Conservation (phyloP, 345 rosid genomes). For the Eutrema yunnanense region DNA sequence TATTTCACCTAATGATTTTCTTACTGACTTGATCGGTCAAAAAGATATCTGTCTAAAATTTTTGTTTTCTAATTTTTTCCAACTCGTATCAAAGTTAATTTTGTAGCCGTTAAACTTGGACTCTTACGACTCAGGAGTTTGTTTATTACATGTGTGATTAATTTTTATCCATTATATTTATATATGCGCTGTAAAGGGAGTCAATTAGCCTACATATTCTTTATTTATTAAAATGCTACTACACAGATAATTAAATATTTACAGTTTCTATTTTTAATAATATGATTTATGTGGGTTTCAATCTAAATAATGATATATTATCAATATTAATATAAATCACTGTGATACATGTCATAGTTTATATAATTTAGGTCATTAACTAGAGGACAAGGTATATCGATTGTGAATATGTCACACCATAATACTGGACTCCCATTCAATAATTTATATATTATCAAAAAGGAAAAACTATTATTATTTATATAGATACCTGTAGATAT, state of each 20-base stretch:
- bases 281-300: neutral
- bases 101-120: constrained; percentile 10
- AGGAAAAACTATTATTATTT: neutral
- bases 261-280: neutral
- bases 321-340: neutral
- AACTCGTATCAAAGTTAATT: neutral
- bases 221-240: neutral
- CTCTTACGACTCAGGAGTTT: neutral
- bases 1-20: constrained; percentile 4
- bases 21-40: neutral
- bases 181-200: neutral
- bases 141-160: neutral
- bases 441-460: neutral
- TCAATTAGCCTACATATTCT: neutral
- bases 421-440: neutral
- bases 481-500: neutral
- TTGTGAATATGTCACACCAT: neutral
- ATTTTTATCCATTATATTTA: neutral
- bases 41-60: neutral
- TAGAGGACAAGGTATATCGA: neutral
- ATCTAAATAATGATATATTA: neutral
- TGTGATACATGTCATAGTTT: neutral
- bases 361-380: neutral
- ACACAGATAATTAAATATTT: neutral
- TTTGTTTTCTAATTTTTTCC: neutral